Base-by-base conservation (phyloP, 352 stramenopile species). In the Thalassiosira exigua region DNA sequence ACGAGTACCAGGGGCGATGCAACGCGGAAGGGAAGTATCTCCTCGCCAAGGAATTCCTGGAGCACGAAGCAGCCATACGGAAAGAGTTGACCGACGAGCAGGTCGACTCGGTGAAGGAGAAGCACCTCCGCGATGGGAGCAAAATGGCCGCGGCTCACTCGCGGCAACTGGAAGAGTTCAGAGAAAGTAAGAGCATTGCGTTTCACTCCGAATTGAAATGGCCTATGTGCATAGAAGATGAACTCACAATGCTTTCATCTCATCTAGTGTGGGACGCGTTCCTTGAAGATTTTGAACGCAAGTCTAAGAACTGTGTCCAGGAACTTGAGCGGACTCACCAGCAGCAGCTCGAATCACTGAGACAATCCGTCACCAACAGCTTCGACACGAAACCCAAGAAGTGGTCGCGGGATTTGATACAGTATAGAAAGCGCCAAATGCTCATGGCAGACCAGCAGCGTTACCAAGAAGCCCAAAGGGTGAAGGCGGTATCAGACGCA, bases 251-350 rank as follows among this genome's bases (percentile, higher is more conserved):
- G n/a, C n/a, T n/a, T n/a, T n/a, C n/a, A n/a, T n/a, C n/a, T n/a
- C n/a, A n/a, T n/a, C n/a, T n/a, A n/a, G 56, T 24, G 41, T 98
- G 96, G 96, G 96, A 98, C 77, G 91, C 96, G 79, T 98, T 98
- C 82, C 92, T 98, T 81, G 90, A 97, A 61, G 95, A 98, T 60
- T 98, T 98, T 76, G 95, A 98, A 85, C 87, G 90, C 57, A 98
- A 98, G 94, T 95, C 95, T 11, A 89, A 96, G 61, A 90, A 95
- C 54, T 98, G 98, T 80, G 96, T 98, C 21, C 91, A 96, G 81
- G 94, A 98, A 78, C 97, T 98, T 93, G 96, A 92, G 0, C 92
- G 97, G 65, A 96, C 96, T 32, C 96, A 98, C 80, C 81, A 84
- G 2, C 33, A 79, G 11, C 93, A 97, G 26, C 70, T 98, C 19